A percentile compares a stretch with the other conserved stretches of the same genome.
Conservation (phyloP, 495 filamentous ascomycete genomes). For the Aspergillus heteromorphus region DNA sequence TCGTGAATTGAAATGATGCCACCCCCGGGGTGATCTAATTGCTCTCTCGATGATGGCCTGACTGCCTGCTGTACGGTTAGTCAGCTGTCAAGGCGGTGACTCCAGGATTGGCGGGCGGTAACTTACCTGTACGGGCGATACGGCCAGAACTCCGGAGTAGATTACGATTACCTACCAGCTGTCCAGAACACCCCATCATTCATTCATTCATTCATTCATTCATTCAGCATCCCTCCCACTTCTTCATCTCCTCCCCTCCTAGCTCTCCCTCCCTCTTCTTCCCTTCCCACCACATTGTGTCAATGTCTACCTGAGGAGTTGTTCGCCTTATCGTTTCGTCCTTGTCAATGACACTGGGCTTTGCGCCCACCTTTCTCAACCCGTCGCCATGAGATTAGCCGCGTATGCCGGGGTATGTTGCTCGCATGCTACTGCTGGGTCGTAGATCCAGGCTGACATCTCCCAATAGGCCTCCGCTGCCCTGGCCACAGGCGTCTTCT, state of each 20-base stretch:
- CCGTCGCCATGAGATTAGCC: slow-evolving; percentile 46
- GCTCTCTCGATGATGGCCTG: too few species aligned
- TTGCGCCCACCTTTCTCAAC: slow-evolving; percentile 16
- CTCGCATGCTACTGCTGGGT: not conserved
- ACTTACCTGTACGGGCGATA: slow-evolving; percentile 34
- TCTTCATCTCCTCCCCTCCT: not conserved
- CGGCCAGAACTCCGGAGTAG: slow-evolving; percentile 19
- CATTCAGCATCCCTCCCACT: slow-evolving; percentile 5
- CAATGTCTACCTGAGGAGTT: slow-evolving; percentile 17
- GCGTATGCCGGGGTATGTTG: slow-evolving; percentile 47
- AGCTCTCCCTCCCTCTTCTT: not conserved
- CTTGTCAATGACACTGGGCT: slow-evolving; percentile 30
- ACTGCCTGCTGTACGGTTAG: not conserved
- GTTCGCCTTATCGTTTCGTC: slow-evolving; percentile 10
- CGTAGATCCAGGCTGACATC: slow-evolving; percentile 3
- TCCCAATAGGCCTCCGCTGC: slow-evolving; percentile 62
- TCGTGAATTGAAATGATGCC: too few species aligned
- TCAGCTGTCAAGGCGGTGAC: not conserved
- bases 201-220: not conserved
- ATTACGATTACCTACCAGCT: slow-evolving; percentile 32
- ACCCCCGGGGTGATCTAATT: too few species aligned
- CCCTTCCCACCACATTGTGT: slow-evolving; percentile 1
- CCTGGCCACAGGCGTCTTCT: slow-evolving; percentile 73
- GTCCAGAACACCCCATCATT: slow-evolving; percentile 28
- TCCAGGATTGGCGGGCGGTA: not conserved